phyloP scores from a whole-genome alignment of 2,329 filamentous ascomycete genomes.

The Claviceps maximensis region DNA sequence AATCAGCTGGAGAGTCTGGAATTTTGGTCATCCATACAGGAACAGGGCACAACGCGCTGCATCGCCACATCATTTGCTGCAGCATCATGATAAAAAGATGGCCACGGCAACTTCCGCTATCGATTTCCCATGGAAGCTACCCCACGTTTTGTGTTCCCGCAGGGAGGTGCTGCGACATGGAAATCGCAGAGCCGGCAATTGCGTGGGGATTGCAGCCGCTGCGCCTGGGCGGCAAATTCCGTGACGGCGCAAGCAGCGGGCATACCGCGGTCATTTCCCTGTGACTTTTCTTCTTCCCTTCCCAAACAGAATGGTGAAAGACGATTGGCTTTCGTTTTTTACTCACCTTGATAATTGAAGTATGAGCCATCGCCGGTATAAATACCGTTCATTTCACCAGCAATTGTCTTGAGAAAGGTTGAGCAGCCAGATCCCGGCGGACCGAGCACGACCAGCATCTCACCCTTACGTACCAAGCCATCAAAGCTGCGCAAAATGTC shows the following conservation, averaged over 20 bases:
- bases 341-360: constrained; percentile 67
- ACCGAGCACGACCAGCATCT: constrained; percentile 65
- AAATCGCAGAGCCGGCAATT: constrained; percentile 1
- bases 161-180: background rate
- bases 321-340: background rate
- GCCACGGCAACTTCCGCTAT: constrained; percentile 5
- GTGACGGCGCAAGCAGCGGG: background rate
- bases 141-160: constrained; percentile 1
- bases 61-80: background rate
- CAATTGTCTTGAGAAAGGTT: constrained; percentile 72
- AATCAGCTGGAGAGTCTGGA: constrained; percentile 2
- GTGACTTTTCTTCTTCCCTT: too few species aligned
- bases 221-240: constrained; percentile 5
- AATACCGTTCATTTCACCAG: constrained; percentile 73
- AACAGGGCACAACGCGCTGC: too few species aligned
- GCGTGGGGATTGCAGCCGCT: background rate
- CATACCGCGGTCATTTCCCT: background rate
- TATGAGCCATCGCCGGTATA: constrained; percentile 55
- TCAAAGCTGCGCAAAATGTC: constrained; percentile 58
- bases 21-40: background rate
- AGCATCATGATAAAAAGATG: background rate
- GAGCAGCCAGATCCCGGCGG: constrained; percentile 66
- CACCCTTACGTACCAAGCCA: constrained; percentile 54
- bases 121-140: constrained; percentile 3
- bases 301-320: background rate